phyloP scores from a whole-genome alignment of 1,139 yeast species.

The Lodderomyces metapsilosis region DNA sequence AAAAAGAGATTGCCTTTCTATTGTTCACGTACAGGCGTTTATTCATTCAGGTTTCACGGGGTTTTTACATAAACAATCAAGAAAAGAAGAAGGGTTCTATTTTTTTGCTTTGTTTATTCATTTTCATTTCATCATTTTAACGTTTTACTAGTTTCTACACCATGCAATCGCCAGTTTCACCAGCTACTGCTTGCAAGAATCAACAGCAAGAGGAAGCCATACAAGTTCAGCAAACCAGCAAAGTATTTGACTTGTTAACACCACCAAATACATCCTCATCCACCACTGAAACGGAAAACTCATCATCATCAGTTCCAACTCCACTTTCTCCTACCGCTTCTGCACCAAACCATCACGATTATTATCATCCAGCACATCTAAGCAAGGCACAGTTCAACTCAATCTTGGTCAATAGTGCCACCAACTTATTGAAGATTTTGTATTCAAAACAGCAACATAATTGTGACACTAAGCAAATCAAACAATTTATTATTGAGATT shows the following conservation, averaged over 20 bases:
- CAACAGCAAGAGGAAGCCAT: neutral
- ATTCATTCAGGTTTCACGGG: neutral
- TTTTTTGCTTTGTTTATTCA: too few relatives aligned
- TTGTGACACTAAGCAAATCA: conserved; percentile 12
- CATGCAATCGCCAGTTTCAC: conserved; percentile 5
- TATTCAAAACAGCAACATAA: conserved; percentile 19
- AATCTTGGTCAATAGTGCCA: conserved; percentile 37
- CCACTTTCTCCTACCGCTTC: conserved; percentile 4
- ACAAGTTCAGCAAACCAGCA: neutral
- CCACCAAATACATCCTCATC: conserved; percentile 3
- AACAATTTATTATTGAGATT: conserved; percentile 58
- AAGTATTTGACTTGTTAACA: neutral
- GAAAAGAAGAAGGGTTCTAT: too few relatives aligned
- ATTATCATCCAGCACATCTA: conserved; percentile 35
- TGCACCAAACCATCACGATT: conserved; percentile 39
- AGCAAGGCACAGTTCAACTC: conserved; percentile 44
- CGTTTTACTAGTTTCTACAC: neutral
- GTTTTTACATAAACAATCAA: neutral
- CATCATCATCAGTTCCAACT: conserved; percentile 1
- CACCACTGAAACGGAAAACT: neutral
- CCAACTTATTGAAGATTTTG: conserved; percentile 37
- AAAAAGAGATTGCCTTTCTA: neutral
- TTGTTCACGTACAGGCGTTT: neutral
- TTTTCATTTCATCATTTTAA: neutral
- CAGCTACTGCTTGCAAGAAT: conserved; percentile 4